Evolutionary conservation across 2,329 filamentous ascomycete species (phyloP).

Genomic region (Colletotrichum scovillei): DNA sequence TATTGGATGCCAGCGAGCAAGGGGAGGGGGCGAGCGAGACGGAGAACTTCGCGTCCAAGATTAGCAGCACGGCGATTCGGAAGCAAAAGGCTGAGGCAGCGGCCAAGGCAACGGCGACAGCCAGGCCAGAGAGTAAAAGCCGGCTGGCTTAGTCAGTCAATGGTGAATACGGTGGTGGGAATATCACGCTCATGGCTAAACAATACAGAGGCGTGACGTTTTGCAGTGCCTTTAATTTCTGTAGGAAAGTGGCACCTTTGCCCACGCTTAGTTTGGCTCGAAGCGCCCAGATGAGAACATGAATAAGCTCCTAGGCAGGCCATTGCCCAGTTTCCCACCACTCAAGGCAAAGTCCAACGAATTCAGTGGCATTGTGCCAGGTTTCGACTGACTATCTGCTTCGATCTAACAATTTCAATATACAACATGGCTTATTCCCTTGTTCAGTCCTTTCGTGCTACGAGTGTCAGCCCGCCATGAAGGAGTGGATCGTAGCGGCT

Average conservation of each 20-base stretch:
- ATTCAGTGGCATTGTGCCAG: too few relatives aligned
- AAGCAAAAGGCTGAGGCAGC: slow-evolving; percentile 52
- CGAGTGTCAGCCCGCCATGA: too few relatives aligned
- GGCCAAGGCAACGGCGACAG: background rate
- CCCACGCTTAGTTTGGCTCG: too few relatives aligned
- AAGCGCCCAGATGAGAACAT: too few relatives aligned
- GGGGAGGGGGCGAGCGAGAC: slow-evolving; percentile 53
- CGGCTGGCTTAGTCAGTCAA: background rate
- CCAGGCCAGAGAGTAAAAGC: slow-evolving; percentile 10
- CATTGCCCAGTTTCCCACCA: too few relatives aligned
- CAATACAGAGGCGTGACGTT: background rate
- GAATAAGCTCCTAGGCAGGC: too few relatives aligned
- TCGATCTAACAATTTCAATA: too few relatives aligned
- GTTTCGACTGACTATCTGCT: too few relatives aligned
- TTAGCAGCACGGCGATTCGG: slow-evolving; percentile 90
- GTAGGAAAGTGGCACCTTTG: background rate
- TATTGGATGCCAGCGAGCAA: slow-evolving; percentile 76
- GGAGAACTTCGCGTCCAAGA: slow-evolving; percentile 81
- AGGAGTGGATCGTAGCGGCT: too few relatives aligned
- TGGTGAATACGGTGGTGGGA: background rate
- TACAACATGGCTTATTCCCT: too few relatives aligned
- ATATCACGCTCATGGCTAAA: background rate
- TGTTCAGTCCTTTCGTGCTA: too few relatives aligned
- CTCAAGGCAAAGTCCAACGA: too few relatives aligned
- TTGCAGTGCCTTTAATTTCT: background rate